Conservation (phyloP, 140 eudicot genomes). For the Ambrosia hybrid region DNA sequence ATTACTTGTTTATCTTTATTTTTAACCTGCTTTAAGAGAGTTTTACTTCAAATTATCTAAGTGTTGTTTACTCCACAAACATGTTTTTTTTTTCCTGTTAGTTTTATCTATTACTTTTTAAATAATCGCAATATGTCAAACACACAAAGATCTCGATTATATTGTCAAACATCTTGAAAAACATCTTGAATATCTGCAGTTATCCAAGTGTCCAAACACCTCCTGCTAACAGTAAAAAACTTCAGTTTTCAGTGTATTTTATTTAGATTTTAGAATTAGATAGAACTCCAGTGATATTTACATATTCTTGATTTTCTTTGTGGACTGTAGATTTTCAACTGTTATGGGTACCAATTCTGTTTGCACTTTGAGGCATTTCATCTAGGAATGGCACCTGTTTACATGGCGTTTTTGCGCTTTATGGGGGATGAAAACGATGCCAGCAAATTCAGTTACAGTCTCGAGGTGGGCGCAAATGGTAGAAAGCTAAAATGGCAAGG, state of each 20-base stretch:
- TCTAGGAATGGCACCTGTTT: slow-evolving; percentile 72
- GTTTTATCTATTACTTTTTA: neutral
- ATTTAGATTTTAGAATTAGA: neutral
- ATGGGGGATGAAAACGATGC: slow-evolving; percentile 51
- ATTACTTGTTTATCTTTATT: neutral
- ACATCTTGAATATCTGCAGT: neutral
- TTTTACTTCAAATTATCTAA: neutral
- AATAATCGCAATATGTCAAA: neutral
- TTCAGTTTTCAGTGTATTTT: neutral
- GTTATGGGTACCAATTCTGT: slow-evolving; percentile 60
- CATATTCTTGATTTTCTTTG: slow-evolving; percentile 4
- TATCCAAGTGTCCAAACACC: neutral
- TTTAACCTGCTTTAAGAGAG: neutral
- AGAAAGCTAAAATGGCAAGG: slow-evolving; percentile 51
- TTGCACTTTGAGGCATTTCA: slow-evolving; percentile 81
- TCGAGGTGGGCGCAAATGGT: slow-evolving; percentile 44
- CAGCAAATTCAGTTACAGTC: slow-evolving; percentile 45
- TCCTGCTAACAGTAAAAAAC: neutral
- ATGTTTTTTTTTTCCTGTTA: neutral
- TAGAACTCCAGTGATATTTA: neutral
- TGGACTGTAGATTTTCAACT: slow-evolving; percentile 38
- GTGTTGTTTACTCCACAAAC: neutral
- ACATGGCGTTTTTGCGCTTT: slow-evolving; percentile 53
- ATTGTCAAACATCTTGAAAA: neutral
- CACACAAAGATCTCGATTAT: neutral